Base-by-base conservation (phyloP, 1,139 yeast species). In the Geotrichum bryndzae region DNA sequence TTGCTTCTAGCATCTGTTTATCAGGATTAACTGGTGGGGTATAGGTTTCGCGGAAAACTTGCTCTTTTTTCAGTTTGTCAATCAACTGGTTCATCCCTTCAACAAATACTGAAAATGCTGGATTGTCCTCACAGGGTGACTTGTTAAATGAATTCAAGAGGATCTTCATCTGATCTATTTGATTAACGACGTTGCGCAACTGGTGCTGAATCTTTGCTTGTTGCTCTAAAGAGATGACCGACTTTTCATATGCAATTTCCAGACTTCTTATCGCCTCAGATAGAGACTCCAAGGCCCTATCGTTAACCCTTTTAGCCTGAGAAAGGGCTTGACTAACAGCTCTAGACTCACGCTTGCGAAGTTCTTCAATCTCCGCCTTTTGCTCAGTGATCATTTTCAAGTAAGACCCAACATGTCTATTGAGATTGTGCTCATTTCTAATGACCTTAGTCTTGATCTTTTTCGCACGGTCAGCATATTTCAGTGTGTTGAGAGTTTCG, bases 381-480 rank as follows among this genome's bases (percentile, higher is more conserved):
- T 90, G 96, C 68, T 88, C 92, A 1, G 92, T 85, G 51, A 91
- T 90, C 86, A 89, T 87, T 74, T 88, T 87, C 70, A 90, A 76
- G 71, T 91, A 91, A 1, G 95, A 87, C 0, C 96, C 92, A 54
- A 92, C 96, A 74, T 91, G 97, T 56, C 96, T 80, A 71, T 87
- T 90, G 63, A 91, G 79, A 64, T 85, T 87, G 64, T 86, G 91
- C 66, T 85, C 87, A 70, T 91, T 92, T 66, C 96, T 77, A 2
- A 83, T 80, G 1, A 88, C 79, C 69, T 89, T 90, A 0, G 97
- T 92, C 71, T 89, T 89, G 68, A 92, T 92, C 68, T 88, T 92
- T 69, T 90, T 90, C 22, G 97, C 97, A 38, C 97, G 79, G 71
- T 90, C 85, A 0, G 97, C 97, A 73, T 91, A 92, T 72, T 90